Conservation (phyloP, 2,329 filamentous ascomycete genomes). For the Alternaria triticina region DNA sequence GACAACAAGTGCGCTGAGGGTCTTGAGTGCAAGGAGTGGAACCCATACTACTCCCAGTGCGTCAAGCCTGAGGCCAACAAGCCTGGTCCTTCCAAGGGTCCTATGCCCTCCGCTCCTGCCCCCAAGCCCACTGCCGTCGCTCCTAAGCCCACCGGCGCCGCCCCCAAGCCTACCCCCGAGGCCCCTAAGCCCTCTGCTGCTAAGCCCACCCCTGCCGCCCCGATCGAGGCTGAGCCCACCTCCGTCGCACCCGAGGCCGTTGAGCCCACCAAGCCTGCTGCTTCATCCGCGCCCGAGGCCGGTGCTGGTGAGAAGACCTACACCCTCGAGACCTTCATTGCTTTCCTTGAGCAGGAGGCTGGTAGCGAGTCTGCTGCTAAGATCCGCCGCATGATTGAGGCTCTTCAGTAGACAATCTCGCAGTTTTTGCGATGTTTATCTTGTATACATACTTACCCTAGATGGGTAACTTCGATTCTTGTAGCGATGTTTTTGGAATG, state of each 20-base stretch:
- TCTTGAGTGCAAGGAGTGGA: slow-evolving; percentile 48
- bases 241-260: slow-evolving; percentile 4
- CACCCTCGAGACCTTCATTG: slow-evolving; percentile 25
- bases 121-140: slow-evolving; percentile 9
- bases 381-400: slow-evolving; percentile 24
- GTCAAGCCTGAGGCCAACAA: slow-evolving; percentile 20
- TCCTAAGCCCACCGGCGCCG: neutral
- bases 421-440: neutral
- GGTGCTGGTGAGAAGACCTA: slow-evolving; percentile 22
- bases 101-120: slow-evolving; percentile 9
- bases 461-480: slow-evolving; percentile 15
- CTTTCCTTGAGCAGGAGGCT: slow-evolving; percentile 19
- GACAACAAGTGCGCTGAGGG: slow-evolving; percentile 49
- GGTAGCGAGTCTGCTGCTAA: slow-evolving; percentile 16
- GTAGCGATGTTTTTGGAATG: slow-evolving; percentile 15
- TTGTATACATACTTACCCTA: slow-evolving; percentile 13
- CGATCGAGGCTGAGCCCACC: slow-evolving; percentile 6
- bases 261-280: slow-evolving; percentile 12
- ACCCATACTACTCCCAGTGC: slow-evolving; percentile 58
- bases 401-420: slow-evolving; percentile 7
- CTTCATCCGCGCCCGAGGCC: slow-evolving; percentile 1
- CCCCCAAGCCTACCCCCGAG: slow-evolving; percentile 2
- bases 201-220: neutral
- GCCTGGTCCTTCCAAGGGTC: slow-evolving; percentile 15
- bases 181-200: neutral